Evolutionary conservation across 805 yeast species (phyloP), one percentile per base, ranked within the genome.

Genomic region (Nakazawaea anatomiae): DNA sequence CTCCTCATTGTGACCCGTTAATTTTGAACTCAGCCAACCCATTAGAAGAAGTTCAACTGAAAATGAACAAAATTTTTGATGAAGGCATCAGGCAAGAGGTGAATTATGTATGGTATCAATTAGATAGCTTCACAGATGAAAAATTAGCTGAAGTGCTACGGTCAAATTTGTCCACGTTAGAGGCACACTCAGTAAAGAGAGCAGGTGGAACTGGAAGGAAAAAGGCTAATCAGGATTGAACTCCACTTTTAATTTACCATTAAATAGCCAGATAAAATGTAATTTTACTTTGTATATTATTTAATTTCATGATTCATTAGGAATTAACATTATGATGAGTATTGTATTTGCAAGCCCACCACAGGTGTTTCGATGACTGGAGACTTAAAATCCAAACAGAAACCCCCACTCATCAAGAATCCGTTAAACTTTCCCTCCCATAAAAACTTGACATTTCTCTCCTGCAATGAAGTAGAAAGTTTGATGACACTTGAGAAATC

Each of bases 371-470:
- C 79, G 3, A 86, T 85, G 4, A 65, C 66, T 27, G 68, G 62
- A 1, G 74, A 70, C 11, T 71, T 73, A 29, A 75, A 53, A 44
- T 70, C 69, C 3, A 87, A 53, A 50, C 76, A 80, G 6, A 80
- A 73, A 0, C 97, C 97, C 1, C 92, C 78, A 46, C 88, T 80
- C 2, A 91, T 70, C 47, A 92, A 64, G 63, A 92, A 87, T 42
- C 89, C 95, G 58, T 85, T 83, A 59, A 79, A 80, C 54, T 86
- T 79, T 0, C 97, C 97, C 59, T 88, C 97, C 97, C 97, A 92
- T 43, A 88, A 68, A 5, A 90, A 46, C 53, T 80, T 81, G 11
- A 88, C 58, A 53, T 80, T 74, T 55, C 73, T 76, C 47, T 83
- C 85, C 43, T 79, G 82, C 32, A 89, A 56, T 42, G 89, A 82